These are phyloP conservation scores for Candida vartiovaarae DNA, from an alignment of 805 yeast genomes.

Conservation along the genomic window DNA sequence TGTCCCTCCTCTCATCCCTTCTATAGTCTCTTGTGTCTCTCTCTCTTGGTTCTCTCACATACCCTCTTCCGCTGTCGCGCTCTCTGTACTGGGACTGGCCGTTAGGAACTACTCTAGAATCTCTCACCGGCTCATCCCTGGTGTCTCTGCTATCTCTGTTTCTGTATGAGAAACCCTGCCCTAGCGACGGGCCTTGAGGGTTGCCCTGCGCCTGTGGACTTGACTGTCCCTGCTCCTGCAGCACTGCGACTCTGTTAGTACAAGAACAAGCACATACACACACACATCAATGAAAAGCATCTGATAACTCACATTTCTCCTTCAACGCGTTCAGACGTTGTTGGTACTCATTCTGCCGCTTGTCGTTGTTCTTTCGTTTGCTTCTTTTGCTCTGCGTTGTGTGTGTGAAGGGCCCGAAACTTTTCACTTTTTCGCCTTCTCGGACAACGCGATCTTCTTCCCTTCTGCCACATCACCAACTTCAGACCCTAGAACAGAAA, in stretches of 20 bases:
- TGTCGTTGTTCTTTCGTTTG: not conserved
- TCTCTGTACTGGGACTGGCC: not conserved
- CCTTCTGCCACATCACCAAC: not conserved
- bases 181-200: slow-evolving; percentile 4
- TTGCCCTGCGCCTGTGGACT: slow-evolving; percentile 17
- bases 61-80: slow-evolving; percentile 1
- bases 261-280: not conserved
- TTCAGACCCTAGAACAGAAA: not conserved
- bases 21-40: not conserved
- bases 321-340: slow-evolving; percentile 20
- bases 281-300: not conserved
- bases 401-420: not conserved
- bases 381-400: not conserved
- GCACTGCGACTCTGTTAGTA: slow-evolving; percentile 9
- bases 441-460: too few relatives aligned
- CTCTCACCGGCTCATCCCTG: slow-evolving; percentile 5
- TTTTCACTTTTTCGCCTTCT: not conserved
- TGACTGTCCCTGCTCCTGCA: slow-evolving; percentile 9
- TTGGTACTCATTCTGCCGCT: slow-evolving; percentile 15
- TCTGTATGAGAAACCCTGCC: not conserved
- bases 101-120: slow-evolving; percentile 1
- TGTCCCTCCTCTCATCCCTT: slow-evolving; percentile 1
- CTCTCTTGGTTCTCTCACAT: not conserved
- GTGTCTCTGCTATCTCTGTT: slow-evolving; percentile 3
- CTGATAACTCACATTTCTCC: slow-evolving; percentile 16